These are phyloP conservation scores for Lenwebbia sp. DNA, from an alignment of 345 rosid species.

Conservation along the genomic window DNA sequence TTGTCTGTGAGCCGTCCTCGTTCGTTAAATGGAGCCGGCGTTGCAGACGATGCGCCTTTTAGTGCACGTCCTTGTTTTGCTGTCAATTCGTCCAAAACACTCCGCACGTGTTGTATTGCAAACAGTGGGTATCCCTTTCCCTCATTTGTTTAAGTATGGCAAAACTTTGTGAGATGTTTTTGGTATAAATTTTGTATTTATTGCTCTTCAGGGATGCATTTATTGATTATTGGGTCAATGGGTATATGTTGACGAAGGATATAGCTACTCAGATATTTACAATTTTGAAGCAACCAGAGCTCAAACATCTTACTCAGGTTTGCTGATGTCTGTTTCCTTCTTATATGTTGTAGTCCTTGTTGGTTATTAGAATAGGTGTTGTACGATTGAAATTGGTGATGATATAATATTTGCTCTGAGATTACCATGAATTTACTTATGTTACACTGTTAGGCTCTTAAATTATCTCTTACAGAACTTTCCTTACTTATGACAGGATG, in stretches of 20 bases:
- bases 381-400: background rate
- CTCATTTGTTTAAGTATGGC: background rate
- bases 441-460: background rate
- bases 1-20: too few relatives aligned
- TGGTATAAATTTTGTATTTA: background rate
- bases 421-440: background rate
- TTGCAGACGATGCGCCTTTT: too few relatives aligned
- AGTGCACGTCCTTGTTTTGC: too few relatives aligned
- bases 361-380: background rate
- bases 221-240: conserved; percentile 67
- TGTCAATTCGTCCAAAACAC: too few relatives aligned
- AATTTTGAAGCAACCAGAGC: conserved; percentile 64
- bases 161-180: background rate
- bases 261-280: conserved; percentile 61
- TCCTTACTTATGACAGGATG: conserved; percentile 43
- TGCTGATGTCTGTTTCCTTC: background rate
- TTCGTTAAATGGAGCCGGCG: too few relatives aligned
- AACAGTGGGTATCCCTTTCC: too few relatives aligned
- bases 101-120: too few relatives aligned
- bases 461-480: background rate
- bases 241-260: conserved; percentile 71
- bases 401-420: background rate
- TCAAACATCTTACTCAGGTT: conserved; percentile 67
- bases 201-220: conserved; percentile 60
- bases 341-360: background rate